Evolutionary conservation across 2,329 filamentous ascomycete genomes (phyloP), one percentile per base, ranked within the genome.

Genomic region (Rutstroemia sydowiana): DNA sequence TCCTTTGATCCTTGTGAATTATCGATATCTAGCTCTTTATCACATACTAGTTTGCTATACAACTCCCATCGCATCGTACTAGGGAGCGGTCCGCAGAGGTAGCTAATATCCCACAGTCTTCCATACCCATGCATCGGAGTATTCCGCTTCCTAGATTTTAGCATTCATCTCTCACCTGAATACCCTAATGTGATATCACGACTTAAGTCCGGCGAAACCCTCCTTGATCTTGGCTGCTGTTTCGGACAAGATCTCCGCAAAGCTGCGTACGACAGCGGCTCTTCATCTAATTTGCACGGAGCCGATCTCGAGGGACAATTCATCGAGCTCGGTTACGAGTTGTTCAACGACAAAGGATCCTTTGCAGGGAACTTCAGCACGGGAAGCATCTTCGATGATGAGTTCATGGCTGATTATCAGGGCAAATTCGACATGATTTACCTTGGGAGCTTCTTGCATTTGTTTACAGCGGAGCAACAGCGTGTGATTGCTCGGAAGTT

Each of bases 401-500:
- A 62, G 0, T 60, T 60, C 14, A 54, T 71, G 34, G 63, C 61
- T n/a, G 53, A 66, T 45, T 55, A 73, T 31, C 58, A 68, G 21
- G 68, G 67, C 8, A 62, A 66, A 21, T 62, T 71, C 2, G 68
- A 73, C 47, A 66, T 75, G 20, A 57, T 74, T 9, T 63, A 70
- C 40, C 63, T 71, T 3, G 65, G 66, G 0, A 68, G 68, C 0
- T 71, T 75, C 60, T 68, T 75, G 44, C 73, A 75, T 49, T 61
- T 75, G 8, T 75, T 73, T 56, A 62, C 63, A 32, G 69, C 63
- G 59, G 66, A 69, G 1, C 58, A 62, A 10, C 71, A 73, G 53
- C 57, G 70, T 10, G 58, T 64, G 42, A 64, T 66, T 20, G 64
- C 64, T 11, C 66, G 66, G 46, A 32, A 52, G 21, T 40, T 49